phyloP scores from a whole-genome alignment of 306 rosid genomes.

The Morella rubra region DNA sequence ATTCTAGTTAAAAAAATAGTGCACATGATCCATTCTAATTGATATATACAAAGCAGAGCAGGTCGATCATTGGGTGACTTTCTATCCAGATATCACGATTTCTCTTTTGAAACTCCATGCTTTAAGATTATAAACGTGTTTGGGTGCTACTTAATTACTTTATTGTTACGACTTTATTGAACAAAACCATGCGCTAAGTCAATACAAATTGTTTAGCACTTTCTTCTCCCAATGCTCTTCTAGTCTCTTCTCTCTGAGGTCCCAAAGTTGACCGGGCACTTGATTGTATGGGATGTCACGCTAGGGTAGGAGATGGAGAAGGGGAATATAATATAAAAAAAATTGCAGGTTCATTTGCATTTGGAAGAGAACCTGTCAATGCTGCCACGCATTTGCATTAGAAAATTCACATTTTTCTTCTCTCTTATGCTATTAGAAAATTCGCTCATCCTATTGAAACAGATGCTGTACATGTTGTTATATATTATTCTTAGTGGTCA shows the following conservation, averaged over 20 bases:
- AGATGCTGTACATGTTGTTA: too few species aligned
- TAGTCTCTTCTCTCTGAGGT: too few species aligned
- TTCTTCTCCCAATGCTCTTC: not conserved
- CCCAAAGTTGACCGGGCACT: not conserved
- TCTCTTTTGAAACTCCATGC: not conserved
- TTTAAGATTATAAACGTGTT: not conserved
- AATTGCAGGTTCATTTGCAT: too few species aligned
- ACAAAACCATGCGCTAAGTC: not conserved
- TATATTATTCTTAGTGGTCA: too few species aligned
- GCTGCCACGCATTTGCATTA: too few species aligned
- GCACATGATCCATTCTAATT: not conserved
- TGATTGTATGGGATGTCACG: not conserved
- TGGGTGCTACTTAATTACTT: not conserved
- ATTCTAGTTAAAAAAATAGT: not conserved
- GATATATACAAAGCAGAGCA: not conserved
- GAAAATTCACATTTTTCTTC: too few species aligned
- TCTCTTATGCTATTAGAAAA: too few species aligned
- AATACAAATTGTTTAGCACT: not conserved
- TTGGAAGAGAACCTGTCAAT: too few species aligned
- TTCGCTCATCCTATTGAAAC: too few species aligned
- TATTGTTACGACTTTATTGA: constrained; percentile 1
- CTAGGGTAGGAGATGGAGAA: not conserved
- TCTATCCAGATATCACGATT: not conserved
- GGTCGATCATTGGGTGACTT: not conserved
- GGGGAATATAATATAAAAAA: not conserved